Base-by-base conservation (phyloP, 2,329 filamentous ascomycete species). In the Xylaria sp. region DNA sequence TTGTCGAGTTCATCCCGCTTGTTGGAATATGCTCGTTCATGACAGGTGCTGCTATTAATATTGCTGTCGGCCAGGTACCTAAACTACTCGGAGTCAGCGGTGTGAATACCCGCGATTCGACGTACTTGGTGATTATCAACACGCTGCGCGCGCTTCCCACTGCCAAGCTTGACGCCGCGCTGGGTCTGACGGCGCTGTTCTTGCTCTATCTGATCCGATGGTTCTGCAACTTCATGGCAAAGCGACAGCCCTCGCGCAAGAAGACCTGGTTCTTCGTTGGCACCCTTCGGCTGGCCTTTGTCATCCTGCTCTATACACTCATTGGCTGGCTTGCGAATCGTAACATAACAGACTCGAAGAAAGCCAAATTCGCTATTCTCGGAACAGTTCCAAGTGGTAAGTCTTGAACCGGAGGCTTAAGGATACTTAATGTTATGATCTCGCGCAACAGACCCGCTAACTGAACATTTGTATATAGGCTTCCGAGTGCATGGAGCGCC, bases 261-360 rank as follows among this genome's bases (percentile, higher is more conserved):
- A 94, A 93, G 85, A 75, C 88, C 0, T 94, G 89, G 85, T 95
- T 95, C 82, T 94, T 95, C 83, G 80, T 90, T 61, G 91, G 89
- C 20, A 95, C 93, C 0, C 85, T 96, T 48, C 89, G 93, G 46
- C 93, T 92, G 4, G 91, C 89, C 1, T 94, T 96, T 76, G 90
- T 94, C 73, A 94, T 96, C 70, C 81, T 95, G 54, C 85, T 96
- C 2, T 95, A 94, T 81, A 93, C 92, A 8, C 83, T 92, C 74
- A 91, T 95, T 78, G 92, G 91, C 80, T 93, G 88, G 72, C 86
- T 92, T 9, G 87, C 88, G 73, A 94, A 94, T 78, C 81, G 91
- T 39, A 80, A 90, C 72, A 85, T 85, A 72, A 84, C 79, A 64
- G 77, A 85, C 54, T 77, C 76, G 25, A 75, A 80, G n/a, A 76